Base-by-base conservation (phyloP, 2,329 filamentous ascomycete species). In the Alternaria panax region DNA sequence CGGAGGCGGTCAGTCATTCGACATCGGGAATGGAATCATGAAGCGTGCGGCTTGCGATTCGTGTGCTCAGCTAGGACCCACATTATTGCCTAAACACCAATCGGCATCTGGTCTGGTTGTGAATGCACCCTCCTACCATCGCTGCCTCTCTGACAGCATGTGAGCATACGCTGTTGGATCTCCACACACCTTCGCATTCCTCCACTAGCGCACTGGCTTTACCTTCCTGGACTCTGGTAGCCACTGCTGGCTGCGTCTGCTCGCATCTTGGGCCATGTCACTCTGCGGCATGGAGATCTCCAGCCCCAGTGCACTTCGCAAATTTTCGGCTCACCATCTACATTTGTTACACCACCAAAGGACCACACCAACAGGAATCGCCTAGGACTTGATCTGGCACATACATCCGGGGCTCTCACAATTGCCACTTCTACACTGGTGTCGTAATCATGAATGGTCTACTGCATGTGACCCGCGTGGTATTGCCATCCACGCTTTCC, bases 1-100 rank as follows among this genome's bases (percentile, higher is more conserved):
- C 60, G 27, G 47, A 42, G 57, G 60, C 59, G 56, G 60, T 66
- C 57, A 51, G 55, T 57, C 58, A 47, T 43, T 42, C 45, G 25
- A 53, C 48, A 40, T 32, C 38, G 38, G 30, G 27, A 45, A 38
- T n/a, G 28, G 34, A 62, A 41, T 50, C 30, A 16, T 57, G 42
- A 55, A 32, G 46, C 56, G 56, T 52, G 36, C 48, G 50, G 46
- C 51, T 48, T 38, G 30, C n/a, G 30, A 57, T 63, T 60, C 43
- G 57, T 51, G 22, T 16, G 36, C 38, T 28, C 25, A 14, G 50
- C 38, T 28, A 25, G 30, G 38, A 40, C 42, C 51, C 45, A 54
- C 51, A 8, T 38, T 16, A 46, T 22, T 40, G 28, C 24, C 38
- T 50, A 38, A 34, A 34, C 30, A 41, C n/a, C 38, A 32, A 14